A percentile compares a stretch with the other conserved stretches of the same genome.
Conservation (phyloP, 495 filamentous ascomycete species). For the Sordaria brevicollis region DNA sequence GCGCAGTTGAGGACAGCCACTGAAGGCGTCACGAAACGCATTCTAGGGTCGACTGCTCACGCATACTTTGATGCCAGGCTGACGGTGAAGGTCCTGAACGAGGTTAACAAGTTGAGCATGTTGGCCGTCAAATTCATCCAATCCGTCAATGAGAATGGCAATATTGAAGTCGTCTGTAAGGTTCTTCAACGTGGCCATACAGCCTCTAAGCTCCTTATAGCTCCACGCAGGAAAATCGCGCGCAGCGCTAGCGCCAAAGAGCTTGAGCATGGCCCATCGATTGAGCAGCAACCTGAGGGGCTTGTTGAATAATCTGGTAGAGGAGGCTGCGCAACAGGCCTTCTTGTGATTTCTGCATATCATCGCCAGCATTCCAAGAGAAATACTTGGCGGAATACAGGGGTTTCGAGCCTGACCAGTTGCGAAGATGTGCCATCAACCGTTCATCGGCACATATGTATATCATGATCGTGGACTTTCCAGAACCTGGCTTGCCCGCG, state of each 20-base stretch:
- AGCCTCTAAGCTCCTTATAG: background rate
- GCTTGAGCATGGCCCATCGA: background rate
- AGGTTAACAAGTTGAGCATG: constrained; percentile 14
- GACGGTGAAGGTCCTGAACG: background rate
- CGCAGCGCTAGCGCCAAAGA: background rate
- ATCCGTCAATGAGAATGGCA: constrained; percentile 34
- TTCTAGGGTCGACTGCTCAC: constrained; percentile 34
- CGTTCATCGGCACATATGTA: background rate
- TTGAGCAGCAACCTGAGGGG: constrained; percentile 9
- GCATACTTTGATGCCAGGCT: constrained; percentile 24
- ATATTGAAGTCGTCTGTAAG: constrained; percentile 3
- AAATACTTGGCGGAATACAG: constrained; percentile 22
- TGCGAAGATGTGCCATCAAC: background rate
- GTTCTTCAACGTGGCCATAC: background rate
- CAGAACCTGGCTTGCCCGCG: constrained; percentile 1
- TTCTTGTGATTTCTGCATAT: constrained; percentile 27
- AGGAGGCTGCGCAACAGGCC: constrained; percentile 30
- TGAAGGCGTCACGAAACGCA: constrained; percentile 24
- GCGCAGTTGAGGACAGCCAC: constrained; percentile 1
- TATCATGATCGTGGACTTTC: constrained; percentile 3
- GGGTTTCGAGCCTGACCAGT: background rate
- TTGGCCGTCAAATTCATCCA: constrained; percentile 17
- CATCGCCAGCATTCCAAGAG: constrained; percentile 28
- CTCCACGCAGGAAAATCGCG: background rate
- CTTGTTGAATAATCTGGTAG: constrained; percentile 15